Conservation (phyloP, 2,329 filamentous ascomycete species). For the Neofusicoccum kwambonambiense region DNA sequence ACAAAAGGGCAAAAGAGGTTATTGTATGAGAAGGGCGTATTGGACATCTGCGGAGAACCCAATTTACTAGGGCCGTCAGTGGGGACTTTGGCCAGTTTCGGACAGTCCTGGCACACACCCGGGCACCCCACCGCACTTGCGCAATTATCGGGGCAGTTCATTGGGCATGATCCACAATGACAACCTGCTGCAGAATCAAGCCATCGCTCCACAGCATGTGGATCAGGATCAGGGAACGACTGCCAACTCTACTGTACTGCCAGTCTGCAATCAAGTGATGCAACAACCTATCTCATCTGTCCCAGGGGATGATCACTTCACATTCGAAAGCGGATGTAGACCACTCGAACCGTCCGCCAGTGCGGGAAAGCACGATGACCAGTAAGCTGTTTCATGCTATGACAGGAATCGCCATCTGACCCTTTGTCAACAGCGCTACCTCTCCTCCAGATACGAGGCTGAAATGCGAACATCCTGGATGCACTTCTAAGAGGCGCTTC, state of each 20-base stretch:
- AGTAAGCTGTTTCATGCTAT: not conserved
- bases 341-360: not conserved
- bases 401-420: not conserved
- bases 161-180: no score
- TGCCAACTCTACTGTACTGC: rapidly evolving
- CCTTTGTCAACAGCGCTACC: constrained; percentile 7
- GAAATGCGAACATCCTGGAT: not conserved
- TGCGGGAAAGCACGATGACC: not conserved
- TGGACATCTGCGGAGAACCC: no score
- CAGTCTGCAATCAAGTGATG: no score
- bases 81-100: no score
- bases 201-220: no score
- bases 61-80: no score
- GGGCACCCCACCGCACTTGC: no score
- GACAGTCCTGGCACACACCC: no score
- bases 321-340: not conserved
- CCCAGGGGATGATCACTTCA: not conserved
- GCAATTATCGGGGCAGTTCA: no score
- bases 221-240: no score
- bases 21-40: no score
- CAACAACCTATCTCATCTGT: not conserved
- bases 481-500: not conserved
- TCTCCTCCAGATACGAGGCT: not conserved
- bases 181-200: no score
- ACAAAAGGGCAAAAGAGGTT: constrained; percentile 21